A percentile compares a stretch with the other conserved stretches of the same genome.
Evolutionary conservation across 1,139 yeast species (phyloP).

Genomic region (Debaryomyces fabryi): DNA sequence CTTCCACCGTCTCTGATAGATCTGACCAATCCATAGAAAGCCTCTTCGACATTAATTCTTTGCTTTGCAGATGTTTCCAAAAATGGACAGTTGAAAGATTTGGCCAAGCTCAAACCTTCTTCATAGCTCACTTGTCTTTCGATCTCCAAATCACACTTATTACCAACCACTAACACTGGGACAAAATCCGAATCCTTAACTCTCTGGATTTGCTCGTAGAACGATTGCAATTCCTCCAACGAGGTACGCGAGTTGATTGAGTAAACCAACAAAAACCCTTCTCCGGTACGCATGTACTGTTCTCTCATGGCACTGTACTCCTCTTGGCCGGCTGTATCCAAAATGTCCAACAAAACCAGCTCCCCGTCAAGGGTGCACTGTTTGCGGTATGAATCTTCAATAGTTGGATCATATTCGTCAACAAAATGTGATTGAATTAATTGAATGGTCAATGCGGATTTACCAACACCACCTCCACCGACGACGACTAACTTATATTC

Average conservation of each 20-base stretch:
- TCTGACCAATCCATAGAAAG: constrained; percentile 77
- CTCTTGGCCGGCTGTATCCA: constrained; percentile 98
- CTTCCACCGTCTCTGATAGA: constrained; percentile 41
- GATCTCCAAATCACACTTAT: constrained; percentile 59
- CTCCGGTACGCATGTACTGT: constrained; percentile 91
- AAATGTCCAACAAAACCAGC: constrained; percentile 63
- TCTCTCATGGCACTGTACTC: constrained; percentile 97
- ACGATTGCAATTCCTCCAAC: constrained; percentile 74
- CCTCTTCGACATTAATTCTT: constrained; percentile 90
- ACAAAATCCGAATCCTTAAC: constrained; percentile 80
- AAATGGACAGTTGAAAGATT: constrained; percentile 74
- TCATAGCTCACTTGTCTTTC: constrained; percentile 83
- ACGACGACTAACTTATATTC: constrained; percentile 91
- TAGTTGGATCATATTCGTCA: constrained; percentile 96
- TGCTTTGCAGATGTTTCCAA: constrained; percentile 94
- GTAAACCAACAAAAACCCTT: constrained; percentile 84
- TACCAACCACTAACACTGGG: constrained; percentile 76
- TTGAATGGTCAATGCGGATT: constrained; percentile 91
- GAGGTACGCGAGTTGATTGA: constrained; percentile 81
- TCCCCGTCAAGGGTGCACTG: constrained; percentile 56
- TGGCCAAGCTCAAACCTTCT: constrained; percentile 80
- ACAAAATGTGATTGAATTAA: constrained; percentile 89
- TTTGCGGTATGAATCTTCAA: constrained; percentile 75
- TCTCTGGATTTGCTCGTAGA: constrained; percentile 81
- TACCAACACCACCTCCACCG: constrained; percentile 99